Evolutionary conservation across 169 alveolate species (phyloP), one percentile per base, ranked within the genome.

Genomic region (Babesia sp.): DNA sequence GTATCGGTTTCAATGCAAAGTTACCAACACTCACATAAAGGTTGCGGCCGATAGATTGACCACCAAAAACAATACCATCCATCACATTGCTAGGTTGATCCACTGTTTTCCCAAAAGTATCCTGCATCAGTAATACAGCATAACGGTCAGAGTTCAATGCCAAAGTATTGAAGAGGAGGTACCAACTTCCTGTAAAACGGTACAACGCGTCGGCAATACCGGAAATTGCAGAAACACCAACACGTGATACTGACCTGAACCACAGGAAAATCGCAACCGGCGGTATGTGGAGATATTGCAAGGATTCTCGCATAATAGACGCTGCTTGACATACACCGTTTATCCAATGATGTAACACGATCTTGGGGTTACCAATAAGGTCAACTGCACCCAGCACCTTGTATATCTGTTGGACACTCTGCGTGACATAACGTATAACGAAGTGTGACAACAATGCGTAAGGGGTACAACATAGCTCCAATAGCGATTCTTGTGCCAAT

Each of bases 381-480:
- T 89, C 93, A 0, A 89, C 83, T 16, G 93, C 93, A 46, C 93
- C 90, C 28, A 89, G 86, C 56, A 89, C 91, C 53, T 89, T 85
- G 84, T 85, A 85, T 70, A 85, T 80, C 77, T 89, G 91, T 39
- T 85, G 88, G 58, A 89, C 84, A 16, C 90, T 84, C 41, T 83
- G 87, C 29, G 70, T 84, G 59, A 85, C 70, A 63, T 89, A 89
- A 36, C 90, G 77, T 53, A 68, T 79, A 6, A 41, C 45, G 51
- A 78, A 78, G 61, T 78, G 86, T 0, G 76, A 56, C 56, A 78
- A 9, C 66, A 78, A 50, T 46, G 73, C 86, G 54, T 78, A 78
- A 2, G 86, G 86, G 34, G 86, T 78, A 22, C 86, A 78, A 58
- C 86, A 78, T 18, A 70, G 59, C 59, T 64, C 60, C 66, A 69